Base-by-base conservation (phyloP, 352 stramenopile genomes). In the Salisapilia sapeloensis region DNA sequence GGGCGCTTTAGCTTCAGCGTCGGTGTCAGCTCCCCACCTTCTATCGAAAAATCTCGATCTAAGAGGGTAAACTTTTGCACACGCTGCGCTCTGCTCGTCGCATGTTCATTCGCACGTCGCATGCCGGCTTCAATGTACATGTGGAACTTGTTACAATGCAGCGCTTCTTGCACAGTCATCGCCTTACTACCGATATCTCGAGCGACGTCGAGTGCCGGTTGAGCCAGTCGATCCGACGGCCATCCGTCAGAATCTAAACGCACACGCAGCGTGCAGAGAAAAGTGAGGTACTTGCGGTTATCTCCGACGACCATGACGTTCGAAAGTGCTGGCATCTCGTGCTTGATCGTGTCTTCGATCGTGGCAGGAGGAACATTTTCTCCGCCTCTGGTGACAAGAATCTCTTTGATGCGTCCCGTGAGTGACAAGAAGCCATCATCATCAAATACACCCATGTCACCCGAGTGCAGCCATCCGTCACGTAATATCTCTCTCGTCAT, bases 1-100 rank as follows among this genome's bases (percentile, higher is more conserved):
- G 60, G 49, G 6, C 87, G 70, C 60, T 96, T 96, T 38, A 96
- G 54, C 56, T 97, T 97, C 48, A 97, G 64, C 27, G 89, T 96
- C 3, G 89, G 84, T 23, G 86, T 96, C 5, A 97, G 60, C 42
- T 96, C 84, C 20, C 85, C 86, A 2, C 56, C 79, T 5, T 46
- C 36, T n/a, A 93, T 60, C 25, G 64, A 84, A 45, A 96, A 95
- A 35, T 94, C 77, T 16, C 52, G 48, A 8, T 56, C 46, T 14
- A 93, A 41, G 19, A 93, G 54, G 19, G 59, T 36, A 46, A 79
- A 93, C 46, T 92, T 92, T 19, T 84, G 59, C 40, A 92, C 56
- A 11, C 42, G 44, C 29, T 79, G 62, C 9, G 67, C 61, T 11
- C 54, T 56, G 17, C 61, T 75, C 13, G 48, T 58, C 9, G 67